These are phyloP conservation scores for Diaporthe aspalathi DNA, from an alignment of 2,329 filamentous ascomycete species.

Conservation along the genomic window DNA sequence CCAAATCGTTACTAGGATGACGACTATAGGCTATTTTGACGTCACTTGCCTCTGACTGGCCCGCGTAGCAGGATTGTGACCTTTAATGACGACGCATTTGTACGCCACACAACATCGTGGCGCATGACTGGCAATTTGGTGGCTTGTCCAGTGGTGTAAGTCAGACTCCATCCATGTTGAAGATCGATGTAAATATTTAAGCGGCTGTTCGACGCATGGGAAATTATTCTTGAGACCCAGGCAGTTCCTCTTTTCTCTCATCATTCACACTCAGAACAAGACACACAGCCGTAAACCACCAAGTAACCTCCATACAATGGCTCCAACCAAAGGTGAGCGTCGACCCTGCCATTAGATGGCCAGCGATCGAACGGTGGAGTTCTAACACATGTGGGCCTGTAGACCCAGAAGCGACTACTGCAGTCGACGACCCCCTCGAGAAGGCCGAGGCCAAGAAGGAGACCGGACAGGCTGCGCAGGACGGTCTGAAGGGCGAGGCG, in stretches of 20 bases:
- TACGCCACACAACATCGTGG: conserved; percentile 5
- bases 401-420: conserved; percentile 31
- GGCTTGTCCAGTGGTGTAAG: not conserved
- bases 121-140: conserved; percentile 11
- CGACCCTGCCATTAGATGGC: rapidly evolving
- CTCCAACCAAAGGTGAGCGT: conserved; percentile 13
- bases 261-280: not conserved
- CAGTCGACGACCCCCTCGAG: conserved; percentile 33
- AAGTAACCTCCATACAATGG: not conserved
- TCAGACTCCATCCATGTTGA: no score
- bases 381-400: not conserved
- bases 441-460: conserved; percentile 36
- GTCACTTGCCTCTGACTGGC: conserved; percentile 5
- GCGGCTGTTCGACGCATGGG: rapidly evolving
- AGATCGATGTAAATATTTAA: not conserved
- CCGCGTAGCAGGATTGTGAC: not conserved
- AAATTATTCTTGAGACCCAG: not conserved
- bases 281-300: not conserved
- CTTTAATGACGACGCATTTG: not conserved
- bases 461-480: conserved; percentile 18
- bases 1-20: not conserved
- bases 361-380: no score
- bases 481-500: conserved; percentile 32
- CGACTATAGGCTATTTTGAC: not conserved
- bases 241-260: not conserved